These are phyloP conservation scores for Alternaria viburni DNA, from an alignment of 2,329 filamentous ascomycete species.

Conservation along the genomic window DNA sequence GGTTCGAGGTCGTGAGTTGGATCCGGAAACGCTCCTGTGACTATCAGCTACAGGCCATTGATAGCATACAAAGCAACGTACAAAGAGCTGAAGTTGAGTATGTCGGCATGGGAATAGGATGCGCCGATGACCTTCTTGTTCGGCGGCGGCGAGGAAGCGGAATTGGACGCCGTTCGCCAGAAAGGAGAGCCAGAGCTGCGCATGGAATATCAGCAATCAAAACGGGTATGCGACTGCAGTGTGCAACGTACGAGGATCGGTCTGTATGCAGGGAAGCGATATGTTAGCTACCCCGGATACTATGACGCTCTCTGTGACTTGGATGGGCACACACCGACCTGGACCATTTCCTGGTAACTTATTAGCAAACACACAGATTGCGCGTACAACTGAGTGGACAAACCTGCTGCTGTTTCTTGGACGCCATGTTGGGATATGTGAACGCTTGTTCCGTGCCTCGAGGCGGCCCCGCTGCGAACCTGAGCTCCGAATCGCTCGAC, in stretches of 20 bases:
- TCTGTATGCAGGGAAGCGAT: slow-evolving; percentile 36
- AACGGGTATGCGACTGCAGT: background rate
- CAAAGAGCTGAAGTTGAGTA: slow-evolving; percentile 85
- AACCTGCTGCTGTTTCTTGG: slow-evolving; percentile 57
- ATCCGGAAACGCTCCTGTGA: slow-evolving; percentile 64
- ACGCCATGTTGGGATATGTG: slow-evolving; percentile 46
- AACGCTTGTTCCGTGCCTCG: slow-evolving; percentile 6
- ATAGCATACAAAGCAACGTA: slow-evolving; percentile 51
- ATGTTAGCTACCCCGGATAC: slow-evolving; percentile 47
- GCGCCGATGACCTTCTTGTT: slow-evolving; percentile 83
- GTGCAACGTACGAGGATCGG: slow-evolving; percentile 44
- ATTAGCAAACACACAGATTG: slow-evolving; percentile 26
- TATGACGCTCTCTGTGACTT: slow-evolving; percentile 31
- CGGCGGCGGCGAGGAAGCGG: slow-evolving; percentile 53
- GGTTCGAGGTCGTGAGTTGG: slow-evolving; percentile 73
- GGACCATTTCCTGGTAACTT: slow-evolving; percentile 87
- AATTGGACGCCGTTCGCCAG: slow-evolving; percentile 69
- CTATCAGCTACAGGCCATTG: slow-evolving; percentile 15
- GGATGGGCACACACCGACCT: slow-evolving; percentile 81
- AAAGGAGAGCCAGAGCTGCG: slow-evolving; percentile 84
- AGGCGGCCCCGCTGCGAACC: slow-evolving; percentile 23
- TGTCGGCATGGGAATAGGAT: slow-evolving; percentile 94
- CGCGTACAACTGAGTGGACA: slow-evolving; percentile 1
- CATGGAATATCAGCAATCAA: slow-evolving; percentile 24
- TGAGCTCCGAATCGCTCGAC: slow-evolving; percentile 16